Conservation (phyloP, 768 basidiomycete genomes). For the Panaeolus cyanescens region DNA sequence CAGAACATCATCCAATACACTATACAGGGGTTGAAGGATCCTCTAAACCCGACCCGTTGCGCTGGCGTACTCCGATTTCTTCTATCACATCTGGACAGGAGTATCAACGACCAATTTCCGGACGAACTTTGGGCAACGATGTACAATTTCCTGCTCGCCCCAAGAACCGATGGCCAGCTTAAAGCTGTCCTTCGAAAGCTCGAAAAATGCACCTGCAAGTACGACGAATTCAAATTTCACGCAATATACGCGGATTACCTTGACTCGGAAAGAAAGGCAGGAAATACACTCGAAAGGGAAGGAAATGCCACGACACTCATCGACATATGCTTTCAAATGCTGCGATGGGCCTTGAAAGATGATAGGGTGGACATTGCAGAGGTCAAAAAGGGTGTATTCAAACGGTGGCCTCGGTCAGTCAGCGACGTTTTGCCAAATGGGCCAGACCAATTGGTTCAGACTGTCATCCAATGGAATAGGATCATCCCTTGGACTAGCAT, state of each 20-base stretch:
- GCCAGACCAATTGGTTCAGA: not conserved
- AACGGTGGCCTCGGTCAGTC: not conserved
- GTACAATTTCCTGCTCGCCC: not conserved
- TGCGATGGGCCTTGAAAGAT: not conserved
- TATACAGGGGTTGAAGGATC: not conserved
- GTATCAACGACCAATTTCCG: too few species aligned
- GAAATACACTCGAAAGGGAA: not conserved
- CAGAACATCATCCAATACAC: not conserved
- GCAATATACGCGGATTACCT: not conserved
- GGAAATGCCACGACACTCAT: not conserved
- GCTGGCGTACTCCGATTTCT: not conserved
- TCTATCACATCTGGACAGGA: not conserved
- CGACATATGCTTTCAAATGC: not conserved
- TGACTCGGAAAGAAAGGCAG: not conserved
- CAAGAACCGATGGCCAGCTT: not conserved
- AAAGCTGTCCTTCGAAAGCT: not conserved
- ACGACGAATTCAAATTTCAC: not conserved
- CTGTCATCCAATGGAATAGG: too few species aligned
- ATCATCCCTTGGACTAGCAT: too few species aligned
- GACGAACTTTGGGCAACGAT: not conserved
- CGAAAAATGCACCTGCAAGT: not conserved
- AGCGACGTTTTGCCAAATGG: not conserved
- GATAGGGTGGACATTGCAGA: not conserved
- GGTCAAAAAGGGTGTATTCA: not conserved
- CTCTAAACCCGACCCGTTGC: not conserved